These are phyloP conservation scores for Parsonsia alboflavescens DNA, from an alignment of 257 asterid species.

Conservation along the genomic window DNA sequence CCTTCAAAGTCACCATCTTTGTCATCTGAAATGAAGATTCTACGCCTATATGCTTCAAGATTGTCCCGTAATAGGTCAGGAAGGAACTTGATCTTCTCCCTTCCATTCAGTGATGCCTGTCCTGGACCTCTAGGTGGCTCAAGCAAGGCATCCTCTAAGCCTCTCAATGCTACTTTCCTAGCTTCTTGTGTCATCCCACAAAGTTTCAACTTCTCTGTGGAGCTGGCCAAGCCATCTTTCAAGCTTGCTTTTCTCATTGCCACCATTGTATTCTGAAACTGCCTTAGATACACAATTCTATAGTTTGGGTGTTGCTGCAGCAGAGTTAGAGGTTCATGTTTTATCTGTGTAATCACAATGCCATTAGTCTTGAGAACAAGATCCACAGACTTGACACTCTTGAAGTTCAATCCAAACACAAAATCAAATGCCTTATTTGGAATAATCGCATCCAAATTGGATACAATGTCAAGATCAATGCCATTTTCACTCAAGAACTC, in stretches of 20 bases:
- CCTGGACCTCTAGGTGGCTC: conserved; percentile 34
- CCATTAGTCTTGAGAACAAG: conserved; percentile 46
- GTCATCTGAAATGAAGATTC: conserved; percentile 62
- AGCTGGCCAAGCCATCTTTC: background rate
- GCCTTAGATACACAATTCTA: conserved; percentile 50
- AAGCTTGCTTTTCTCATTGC: conserved; percentile 49
- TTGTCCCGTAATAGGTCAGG: conserved; percentile 62
- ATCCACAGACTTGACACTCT: conserved; percentile 25
- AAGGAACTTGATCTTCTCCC: conserved; percentile 44
- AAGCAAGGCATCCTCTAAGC: conserved; percentile 43
- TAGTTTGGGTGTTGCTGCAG: conserved; percentile 29
- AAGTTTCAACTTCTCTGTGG: background rate
- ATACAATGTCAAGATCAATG: conserved; percentile 34
- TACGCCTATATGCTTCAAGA: conserved; percentile 45
- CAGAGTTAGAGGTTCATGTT: conserved; percentile 32
- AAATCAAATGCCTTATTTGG: conserved; percentile 53
- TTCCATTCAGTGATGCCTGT: conserved; percentile 8
- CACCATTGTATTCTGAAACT: conserved; percentile 45
- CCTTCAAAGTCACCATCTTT: conserved; percentile 27
- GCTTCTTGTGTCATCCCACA: conserved; percentile 33
- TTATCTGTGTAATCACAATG: conserved; percentile 45
- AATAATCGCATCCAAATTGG: conserved; percentile 16
- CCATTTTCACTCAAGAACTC: conserved; percentile 36
- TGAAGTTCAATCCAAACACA: conserved; percentile 32
- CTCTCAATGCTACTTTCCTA: conserved; percentile 39